phyloP scores from a whole-genome alignment of 2,329 filamentous ascomycete species.

The Fusarium nelsonii region DNA sequence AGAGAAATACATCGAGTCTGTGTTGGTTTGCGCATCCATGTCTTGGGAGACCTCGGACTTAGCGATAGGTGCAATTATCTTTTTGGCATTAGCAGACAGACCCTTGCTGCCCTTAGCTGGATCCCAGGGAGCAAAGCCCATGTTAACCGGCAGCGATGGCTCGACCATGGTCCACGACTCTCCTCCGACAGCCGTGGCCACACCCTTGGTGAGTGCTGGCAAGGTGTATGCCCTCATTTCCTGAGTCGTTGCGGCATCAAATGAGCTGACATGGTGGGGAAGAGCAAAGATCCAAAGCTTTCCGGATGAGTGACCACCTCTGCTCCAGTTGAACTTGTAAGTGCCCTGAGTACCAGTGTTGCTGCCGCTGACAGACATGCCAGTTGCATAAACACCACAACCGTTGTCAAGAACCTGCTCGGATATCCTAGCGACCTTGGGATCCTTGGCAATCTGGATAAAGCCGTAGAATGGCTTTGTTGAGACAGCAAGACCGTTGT shows the following conservation, averaged over 20 bases:
- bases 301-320: slow-evolving; percentile 70
- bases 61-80: slow-evolving; percentile 71
- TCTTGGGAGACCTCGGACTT: slow-evolving; percentile 81
- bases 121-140: slow-evolving; percentile 85
- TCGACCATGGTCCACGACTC: slow-evolving; percentile 85
- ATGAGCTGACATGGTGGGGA: slow-evolving; percentile 85
- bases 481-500: slow-evolving; percentile 74
- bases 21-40: slow-evolving; percentile 77
- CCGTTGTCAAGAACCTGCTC: slow-evolving; percentile 81
- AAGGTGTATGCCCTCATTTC: slow-evolving; percentile 69
- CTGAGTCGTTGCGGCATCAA: slow-evolving; percentile 69
- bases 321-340: slow-evolving; percentile 81
- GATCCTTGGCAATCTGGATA: slow-evolving; percentile 86
- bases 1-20: slow-evolving; percentile 92
- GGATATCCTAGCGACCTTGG: slow-evolving; percentile 60
- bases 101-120: slow-evolving; percentile 63
- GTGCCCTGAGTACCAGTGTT: slow-evolving; percentile 70
- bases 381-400: slow-evolving; percentile 78
- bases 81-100: slow-evolving; percentile 67
- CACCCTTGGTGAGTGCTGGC: slow-evolving; percentile 87
- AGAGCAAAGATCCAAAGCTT: slow-evolving; percentile 86
- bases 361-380: slow-evolving; percentile 73
- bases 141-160: slow-evolving; percentile 74
- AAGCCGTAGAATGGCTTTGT: slow-evolving; percentile 77
- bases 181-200: slow-evolving; percentile 77